Evolutionary conservation across 2,329 filamentous ascomycete species (phyloP).

Genomic region (Pleoardoris graminearum): DNA sequence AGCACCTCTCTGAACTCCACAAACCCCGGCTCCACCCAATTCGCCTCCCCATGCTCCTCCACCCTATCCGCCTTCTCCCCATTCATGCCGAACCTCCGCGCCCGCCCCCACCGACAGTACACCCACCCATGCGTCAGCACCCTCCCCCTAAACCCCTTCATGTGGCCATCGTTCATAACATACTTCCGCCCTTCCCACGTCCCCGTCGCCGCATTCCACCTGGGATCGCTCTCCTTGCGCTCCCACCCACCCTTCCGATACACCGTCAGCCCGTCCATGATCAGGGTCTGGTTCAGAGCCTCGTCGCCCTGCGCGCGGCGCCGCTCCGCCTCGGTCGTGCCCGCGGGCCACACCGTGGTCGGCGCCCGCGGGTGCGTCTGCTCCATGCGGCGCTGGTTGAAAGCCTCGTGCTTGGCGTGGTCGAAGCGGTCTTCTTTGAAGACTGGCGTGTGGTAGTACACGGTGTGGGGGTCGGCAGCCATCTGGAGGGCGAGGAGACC

Average conservation of each 20-base stretch:
- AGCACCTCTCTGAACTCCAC: background rate
- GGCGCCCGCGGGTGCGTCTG: constrained; percentile 6
- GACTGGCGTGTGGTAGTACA: constrained; percentile 30
- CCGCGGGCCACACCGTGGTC: constrained; percentile 1
- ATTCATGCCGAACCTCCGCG: constrained; percentile 13
- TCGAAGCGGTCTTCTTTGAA: constrained; percentile 33
- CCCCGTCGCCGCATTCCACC: background rate
- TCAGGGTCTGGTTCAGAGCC: constrained; percentile 22
- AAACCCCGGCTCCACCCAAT: background rate
- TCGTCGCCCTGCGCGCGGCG: constrained; percentile 17
- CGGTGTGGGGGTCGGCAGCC: constrained; percentile 29
- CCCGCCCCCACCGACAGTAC: constrained; percentile 31
- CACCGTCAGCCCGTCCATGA: constrained; percentile 28
- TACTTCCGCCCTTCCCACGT: background rate
- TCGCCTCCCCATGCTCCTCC: background rate
- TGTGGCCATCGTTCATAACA: background rate
- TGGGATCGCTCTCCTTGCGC: background rate
- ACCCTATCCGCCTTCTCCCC: background rate
- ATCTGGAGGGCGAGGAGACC: constrained; percentile 31
- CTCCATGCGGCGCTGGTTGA: constrained; percentile 22
- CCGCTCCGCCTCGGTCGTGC: constrained; percentile 15
- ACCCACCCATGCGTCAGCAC: constrained; percentile 29
- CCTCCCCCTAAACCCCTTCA: constrained; percentile 11
- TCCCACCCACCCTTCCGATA: constrained; percentile 37
- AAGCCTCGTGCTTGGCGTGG: constrained; percentile 20